Percentiles rank a stretch among this genome's conserved stretches.
These are phyloP conservation scores for Cerioporus squamosus DNA, from an alignment of 1,284 basidiomycete species.

Conservation along the genomic window DNA sequence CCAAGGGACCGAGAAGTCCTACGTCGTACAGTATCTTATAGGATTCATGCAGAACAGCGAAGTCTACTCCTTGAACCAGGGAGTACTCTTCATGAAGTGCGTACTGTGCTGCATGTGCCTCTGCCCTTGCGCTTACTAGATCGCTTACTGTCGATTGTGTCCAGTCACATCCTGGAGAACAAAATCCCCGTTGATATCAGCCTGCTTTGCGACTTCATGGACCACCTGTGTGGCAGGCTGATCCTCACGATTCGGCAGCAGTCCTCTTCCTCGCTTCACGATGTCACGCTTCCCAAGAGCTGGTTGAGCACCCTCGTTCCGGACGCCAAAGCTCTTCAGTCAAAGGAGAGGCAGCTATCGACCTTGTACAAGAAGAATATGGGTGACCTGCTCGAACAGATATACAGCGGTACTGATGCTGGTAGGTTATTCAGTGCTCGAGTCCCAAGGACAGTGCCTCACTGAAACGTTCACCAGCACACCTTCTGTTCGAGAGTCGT, in stretches of 20 bases:
- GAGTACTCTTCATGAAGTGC: conserved; percentile 32
- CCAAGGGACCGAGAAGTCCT: conserved; percentile 11
- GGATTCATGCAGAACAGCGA: conserved; percentile 30
- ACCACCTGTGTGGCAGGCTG: conserved; percentile 36
- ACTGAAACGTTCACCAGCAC: conserved; percentile 17
- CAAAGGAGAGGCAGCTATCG: conserved; percentile 13
- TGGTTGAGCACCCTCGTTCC: conserved; percentile 43
- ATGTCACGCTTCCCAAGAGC: conserved; percentile 50
- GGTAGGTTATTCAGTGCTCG: conserved; percentile 18
- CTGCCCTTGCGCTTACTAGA: background rate
- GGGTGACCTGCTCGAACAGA: conserved; percentile 32
- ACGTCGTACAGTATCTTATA: conserved; percentile 43
- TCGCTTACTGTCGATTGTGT: background rate
- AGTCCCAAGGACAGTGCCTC: too few relatives aligned
- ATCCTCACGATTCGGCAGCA: conserved; percentile 38
- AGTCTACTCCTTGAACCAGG: conserved; percentile 30
- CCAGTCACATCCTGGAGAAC: conserved; percentile 46
- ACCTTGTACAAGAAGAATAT: conserved; percentile 29
- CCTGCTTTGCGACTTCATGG: conserved; percentile 50
- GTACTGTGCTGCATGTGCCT: background rate
- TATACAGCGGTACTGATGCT: conserved; percentile 33
- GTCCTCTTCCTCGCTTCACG: conserved; percentile 37
- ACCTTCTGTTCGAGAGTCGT: conserved; percentile 35
- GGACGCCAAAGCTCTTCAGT: background rate
- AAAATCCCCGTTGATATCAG: conserved; percentile 41